Evolutionary conservation across 2,329 filamentous ascomycete species (phyloP).

Genomic region (Ambrosiella beaveri): DNA sequence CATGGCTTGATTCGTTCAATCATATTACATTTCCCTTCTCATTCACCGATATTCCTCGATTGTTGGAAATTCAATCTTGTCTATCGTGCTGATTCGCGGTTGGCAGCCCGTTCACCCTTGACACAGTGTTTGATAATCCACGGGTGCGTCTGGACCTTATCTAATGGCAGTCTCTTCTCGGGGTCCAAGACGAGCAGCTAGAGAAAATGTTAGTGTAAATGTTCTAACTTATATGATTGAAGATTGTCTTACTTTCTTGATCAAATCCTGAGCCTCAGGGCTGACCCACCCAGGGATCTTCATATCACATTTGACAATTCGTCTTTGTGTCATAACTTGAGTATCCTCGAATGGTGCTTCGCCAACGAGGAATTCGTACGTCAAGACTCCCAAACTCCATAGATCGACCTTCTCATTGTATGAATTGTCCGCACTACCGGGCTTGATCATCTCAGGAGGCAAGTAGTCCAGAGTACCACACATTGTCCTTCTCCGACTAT

Average conservation of each 20-base stretch:
- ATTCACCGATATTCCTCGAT: not conserved
- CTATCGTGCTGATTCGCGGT: conserved; percentile 24
- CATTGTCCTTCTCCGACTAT: conserved; percentile 84
- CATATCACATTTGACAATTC: conserved; percentile 84
- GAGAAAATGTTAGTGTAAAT: conserved; percentile 3
- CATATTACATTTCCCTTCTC: not conserved
- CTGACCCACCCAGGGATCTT: conserved; percentile 80
- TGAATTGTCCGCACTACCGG: conserved; percentile 63
- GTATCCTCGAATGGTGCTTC: conserved; percentile 96
- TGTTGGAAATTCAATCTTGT: not conserved
- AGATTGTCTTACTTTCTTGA: conserved; percentile 53
- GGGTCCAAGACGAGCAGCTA: conserved; percentile 82
- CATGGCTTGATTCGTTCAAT: not conserved
- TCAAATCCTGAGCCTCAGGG: conserved; percentile 75
- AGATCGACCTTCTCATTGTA: conserved; percentile 93
- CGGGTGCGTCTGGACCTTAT: conserved; percentile 75
- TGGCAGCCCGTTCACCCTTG: conserved; percentile 37
- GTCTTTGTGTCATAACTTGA: conserved; percentile 79
- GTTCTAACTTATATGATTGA: not conserved
- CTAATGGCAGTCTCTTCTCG: conserved; percentile 78
- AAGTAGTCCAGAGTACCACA: conserved; percentile 96
- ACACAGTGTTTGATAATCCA: conserved; percentile 96
- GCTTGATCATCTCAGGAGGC: conserved; percentile 91
- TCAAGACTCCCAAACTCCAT: conserved; percentile 88
- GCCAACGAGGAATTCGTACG: conserved; percentile 89